Evolutionary conservation across 257 asterid species (phyloP), one percentile per base, ranked within the genome.

Genomic region (Solanum ahanhuiri): DNA sequence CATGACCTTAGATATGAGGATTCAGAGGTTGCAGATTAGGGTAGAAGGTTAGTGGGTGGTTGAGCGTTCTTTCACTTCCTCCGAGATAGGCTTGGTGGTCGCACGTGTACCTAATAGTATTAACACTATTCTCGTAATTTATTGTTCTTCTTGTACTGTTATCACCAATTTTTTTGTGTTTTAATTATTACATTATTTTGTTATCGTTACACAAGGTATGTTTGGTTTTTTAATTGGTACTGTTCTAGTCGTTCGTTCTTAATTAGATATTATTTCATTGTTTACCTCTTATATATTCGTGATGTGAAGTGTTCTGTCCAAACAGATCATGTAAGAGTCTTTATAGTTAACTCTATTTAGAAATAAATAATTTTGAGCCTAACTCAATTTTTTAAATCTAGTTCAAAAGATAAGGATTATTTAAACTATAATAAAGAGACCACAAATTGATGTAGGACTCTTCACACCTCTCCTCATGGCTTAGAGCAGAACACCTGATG

Each of bases 401-500:
- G 6, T 60, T 60, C 5, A 3, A 60, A 0, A 9, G 3, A 1
- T n/a, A 2, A 60, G 15, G 12, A 9, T 60, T 3, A 7, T 4
- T 9, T 12, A 60, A n/a, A 25, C 2, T n/a, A 20, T n/a, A 54
- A 17, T 60, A n/a, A 60, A n/a, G 3, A 60, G 14, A 60, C 4
- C 10, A 57, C 2, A 22, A 10, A 60, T 8, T 4, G 7, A 60
- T 0, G 7, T 9, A 12, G 30, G 7, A 22, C 6, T 60, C 30
- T 60, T 60, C 15, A 60, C 28, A 60, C 14, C 1, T 9, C 30
- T 60, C 14, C 2, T 60, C 12, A 60, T 2, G 6, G 6, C 1
- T 60, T 2, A 60, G 2, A 22, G 1, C 1, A 9, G 3, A 0
- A 60, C 0, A 9, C 0, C 28, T 58, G 28, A 1, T 22, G 5